Percentiles rank a stretch among this genome's conserved stretches.
Conservation (phyloP, 768 basidiomycete genomes). For the Kockovaella imperatae region DNA sequence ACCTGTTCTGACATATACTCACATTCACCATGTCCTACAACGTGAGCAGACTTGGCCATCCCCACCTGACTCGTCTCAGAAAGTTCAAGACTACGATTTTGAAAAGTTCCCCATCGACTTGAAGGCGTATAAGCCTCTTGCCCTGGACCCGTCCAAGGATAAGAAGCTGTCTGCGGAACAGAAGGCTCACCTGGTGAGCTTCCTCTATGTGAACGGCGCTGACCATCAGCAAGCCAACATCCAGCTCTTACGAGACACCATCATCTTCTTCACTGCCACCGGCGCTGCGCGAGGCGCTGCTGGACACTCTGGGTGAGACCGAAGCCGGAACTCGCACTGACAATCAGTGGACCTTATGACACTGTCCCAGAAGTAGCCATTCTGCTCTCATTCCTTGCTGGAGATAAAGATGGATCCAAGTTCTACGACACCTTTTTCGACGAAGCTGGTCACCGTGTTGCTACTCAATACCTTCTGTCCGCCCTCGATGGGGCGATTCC, state of each 20-base stretch:
- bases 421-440: slow-evolving; percentile 34
- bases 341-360: slow-evolving; percentile 49
- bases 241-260: slow-evolving; percentile 71
- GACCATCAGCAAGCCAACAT: slow-evolving; percentile 55
- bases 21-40: slow-evolving; percentile 6
- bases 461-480: slow-evolving; percentile 76
- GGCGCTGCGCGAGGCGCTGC: slow-evolving; percentile 73
- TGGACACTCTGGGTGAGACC: slow-evolving; percentile 55
- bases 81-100: slow-evolving; percentile 36
- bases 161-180: slow-evolving; percentile 56
- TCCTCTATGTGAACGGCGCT: neutral
- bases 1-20: no score
- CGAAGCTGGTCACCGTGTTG: slow-evolving; percentile 70
- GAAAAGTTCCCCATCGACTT: slow-evolving; percentile 68
- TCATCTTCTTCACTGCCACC: slow-evolving; percentile 77
- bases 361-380: slow-evolving; percentile 81
- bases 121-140: slow-evolving; percentile 63
- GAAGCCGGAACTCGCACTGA: neutral
- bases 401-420: slow-evolving; percentile 49
- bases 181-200: slow-evolving; percentile 49
- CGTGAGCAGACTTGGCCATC: neutral
- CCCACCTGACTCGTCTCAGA: slow-evolving; percentile 4
- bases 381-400: slow-evolving; percentile 61
- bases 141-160: slow-evolving; percentile 63
- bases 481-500: slow-evolving; percentile 67